These are phyloP conservation scores for Backusella tuberculispora DNA, from an alignment of 192 early-diverging fungal genomes.

Conservation along the genomic window DNA sequence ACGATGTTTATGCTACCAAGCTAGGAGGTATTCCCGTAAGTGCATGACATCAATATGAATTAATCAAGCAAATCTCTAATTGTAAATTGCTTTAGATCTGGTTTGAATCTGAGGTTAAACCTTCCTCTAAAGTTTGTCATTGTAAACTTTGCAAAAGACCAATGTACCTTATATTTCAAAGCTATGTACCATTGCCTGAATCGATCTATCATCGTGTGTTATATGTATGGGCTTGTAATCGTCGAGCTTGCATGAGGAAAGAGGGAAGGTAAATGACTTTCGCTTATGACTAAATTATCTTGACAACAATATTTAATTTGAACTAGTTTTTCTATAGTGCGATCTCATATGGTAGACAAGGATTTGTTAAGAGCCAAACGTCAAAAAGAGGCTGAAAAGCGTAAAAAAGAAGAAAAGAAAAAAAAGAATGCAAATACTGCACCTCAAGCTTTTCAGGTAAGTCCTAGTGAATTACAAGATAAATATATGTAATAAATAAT, in stretches of 20 bases:
- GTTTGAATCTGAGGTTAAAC: conserved; percentile 42
- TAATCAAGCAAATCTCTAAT: background rate
- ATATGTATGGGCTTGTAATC: conserved; percentile 85
- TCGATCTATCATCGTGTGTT: conserved; percentile 74
- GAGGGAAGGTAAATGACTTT: conserved; percentile 59
- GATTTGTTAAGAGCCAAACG: conserved; percentile 62
- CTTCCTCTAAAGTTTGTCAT: conserved; percentile 34
- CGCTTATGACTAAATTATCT: background rate
- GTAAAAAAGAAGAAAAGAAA: conserved; percentile 32
- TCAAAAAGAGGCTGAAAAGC: conserved; percentile 42
- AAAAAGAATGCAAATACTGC: background rate
- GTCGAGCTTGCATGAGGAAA: conserved; percentile 70
- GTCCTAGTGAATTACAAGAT: background rate
- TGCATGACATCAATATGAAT: background rate
- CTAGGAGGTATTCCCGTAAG: conserved; percentile 69
- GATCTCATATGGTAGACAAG: conserved; percentile 66
- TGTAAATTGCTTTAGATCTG: conserved; percentile 35
- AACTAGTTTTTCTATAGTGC: conserved; percentile 58
- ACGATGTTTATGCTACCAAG: conserved; percentile 65
- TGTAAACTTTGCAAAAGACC: conserved; percentile 60
- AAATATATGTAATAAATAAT: background rate
- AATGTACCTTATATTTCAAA: conserved; percentile 75
- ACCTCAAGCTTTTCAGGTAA: conserved; percentile 20
- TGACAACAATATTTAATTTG: background rate
- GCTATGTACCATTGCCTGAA: conserved; percentile 71